These are phyloP conservation scores for Grosmannia clavigera DNA, from an alignment of 2,329 filamentous ascomycete species.

Conservation along the genomic window DNA sequence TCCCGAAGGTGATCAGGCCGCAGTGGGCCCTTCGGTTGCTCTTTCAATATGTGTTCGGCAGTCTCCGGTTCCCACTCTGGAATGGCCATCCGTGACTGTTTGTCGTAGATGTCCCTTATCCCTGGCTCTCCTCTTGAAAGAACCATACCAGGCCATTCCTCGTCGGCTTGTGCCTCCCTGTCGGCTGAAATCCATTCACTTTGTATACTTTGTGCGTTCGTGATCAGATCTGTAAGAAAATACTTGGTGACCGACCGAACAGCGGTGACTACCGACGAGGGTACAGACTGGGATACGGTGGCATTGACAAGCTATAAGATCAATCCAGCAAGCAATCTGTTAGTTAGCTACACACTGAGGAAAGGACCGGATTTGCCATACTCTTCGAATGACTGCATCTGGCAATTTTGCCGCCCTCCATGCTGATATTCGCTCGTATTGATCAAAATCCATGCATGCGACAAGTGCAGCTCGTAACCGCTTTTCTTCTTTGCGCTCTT, in stretches of 20 bases:
- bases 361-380: slow-evolving; percentile 21
- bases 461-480: slow-evolving; percentile 49
- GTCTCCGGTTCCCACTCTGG: slow-evolving; percentile 15
- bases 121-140: slow-evolving; percentile 16
- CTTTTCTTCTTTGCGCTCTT: slow-evolving; percentile 53
- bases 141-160: slow-evolving; percentile 21
- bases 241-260: slow-evolving; percentile 66
- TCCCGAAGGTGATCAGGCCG: slow-evolving; percentile 65
- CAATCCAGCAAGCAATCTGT: slow-evolving; percentile 1
- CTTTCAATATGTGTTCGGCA: slow-evolving; percentile 21
- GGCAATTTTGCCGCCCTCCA: slow-evolving; percentile 59
- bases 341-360: not conserved
- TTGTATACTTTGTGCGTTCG: slow-evolving; percentile 57
- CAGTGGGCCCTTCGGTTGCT: slow-evolving; percentile 41
- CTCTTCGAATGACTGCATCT: slow-evolving; percentile 55
- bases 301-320: slow-evolving; percentile 55
- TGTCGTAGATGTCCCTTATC: slow-evolving; percentile 20
- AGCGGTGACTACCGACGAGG: slow-evolving; percentile 59
- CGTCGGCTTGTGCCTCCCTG: slow-evolving; percentile 42
- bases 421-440: slow-evolving; percentile 57
- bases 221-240: slow-evolving; percentile 65
- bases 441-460: slow-evolving; percentile 50
- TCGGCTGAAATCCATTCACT: slow-evolving; percentile 53
- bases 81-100: slow-evolving; percentile 18
- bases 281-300: slow-evolving; percentile 68